Base-by-base conservation (phyloP, 306 rosid species). In the Gastrolobium villosum region DNA sequence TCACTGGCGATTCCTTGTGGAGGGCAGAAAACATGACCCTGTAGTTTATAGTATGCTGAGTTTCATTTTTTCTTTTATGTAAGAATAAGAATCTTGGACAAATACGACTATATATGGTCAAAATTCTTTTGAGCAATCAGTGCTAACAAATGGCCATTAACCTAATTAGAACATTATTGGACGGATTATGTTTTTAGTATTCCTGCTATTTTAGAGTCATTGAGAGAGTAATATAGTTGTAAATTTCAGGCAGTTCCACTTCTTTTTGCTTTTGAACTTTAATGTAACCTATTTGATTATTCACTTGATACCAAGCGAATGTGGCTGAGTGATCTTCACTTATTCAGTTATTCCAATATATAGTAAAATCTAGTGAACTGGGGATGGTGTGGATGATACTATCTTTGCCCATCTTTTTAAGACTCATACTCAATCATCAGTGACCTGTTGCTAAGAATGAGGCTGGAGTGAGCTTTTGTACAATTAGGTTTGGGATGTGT, bases 51-150 rank as follows among this genome's bases (percentile, higher is more conserved):
- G 64, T 68, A 28, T 59, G 30, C 20, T 11, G 11, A 13, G 7
- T 32, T 32, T 66, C 64, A 43, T 5, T 50, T 36, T 67, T 66
- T 14, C 36, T 55, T 55, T 75, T 34, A n/a, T 60, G 43, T 59
- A 20, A 39, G 66, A 68, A 43, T 68, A 37, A 53, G 49, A 32
- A 39, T 60, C 30, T 62, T 10, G 32, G 40, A 45, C 50, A 39
- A 75, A 35, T 43, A 26, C 59, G 50, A 8, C 53, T 53, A 49
- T 48, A 31, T 32, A 48, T 81, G 50, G 44, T 57, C 57, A 59
- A 46, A 44, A 20, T 15, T 49, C 40, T 40, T 31, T 14, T 54
- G 49, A 41, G 44, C 56, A 41, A 43, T 55, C 20, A 30, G 4
- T 41, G 7, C 1, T 31, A 52, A 20, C 26, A 20, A 20, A 20